Percentiles rank a stretch among this genome's conserved stretches.
Conservation (phyloP, 805 yeast genomes). For the Kazachstania viticola region DNA sequence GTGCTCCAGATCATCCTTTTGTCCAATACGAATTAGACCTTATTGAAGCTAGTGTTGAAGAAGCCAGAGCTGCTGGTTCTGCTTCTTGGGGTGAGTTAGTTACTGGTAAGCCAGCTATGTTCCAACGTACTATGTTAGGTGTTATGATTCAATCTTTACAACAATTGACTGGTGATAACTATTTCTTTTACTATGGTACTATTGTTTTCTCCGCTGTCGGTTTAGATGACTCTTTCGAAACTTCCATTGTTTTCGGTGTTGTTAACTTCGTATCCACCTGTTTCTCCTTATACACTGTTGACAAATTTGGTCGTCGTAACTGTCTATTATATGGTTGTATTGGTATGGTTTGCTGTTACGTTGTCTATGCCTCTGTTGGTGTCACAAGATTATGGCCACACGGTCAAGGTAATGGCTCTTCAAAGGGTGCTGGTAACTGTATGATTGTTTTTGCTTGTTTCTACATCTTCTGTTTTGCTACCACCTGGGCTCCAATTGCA, state of each 20-base stretch:
- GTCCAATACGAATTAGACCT: constrained; percentile 45
- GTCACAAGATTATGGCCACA: constrained; percentile 33
- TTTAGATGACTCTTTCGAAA: constrained; percentile 43
- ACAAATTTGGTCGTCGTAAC: constrained; percentile 42
- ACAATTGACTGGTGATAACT: constrained; percentile 58
- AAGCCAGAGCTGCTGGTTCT: constrained; percentile 47
- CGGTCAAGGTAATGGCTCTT: constrained; percentile 23
- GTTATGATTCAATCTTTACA: constrained; percentile 49
- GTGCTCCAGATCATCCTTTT: constrained; percentile 38
- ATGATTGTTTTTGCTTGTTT: constrained; percentile 64
- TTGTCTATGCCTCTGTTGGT: constrained; percentile 49
- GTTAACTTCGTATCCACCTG: constrained; percentile 52
- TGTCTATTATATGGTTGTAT: constrained; percentile 36
- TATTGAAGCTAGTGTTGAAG: constrained; percentile 48
- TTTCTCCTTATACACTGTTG: constrained; percentile 40
- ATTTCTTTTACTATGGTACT: constrained; percentile 57
- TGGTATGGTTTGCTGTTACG: constrained; percentile 36
- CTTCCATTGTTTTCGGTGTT: constrained; percentile 47
- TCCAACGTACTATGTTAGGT: constrained; percentile 38
- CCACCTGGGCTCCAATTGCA: constrained; percentile 66
- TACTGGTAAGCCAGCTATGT: constrained; percentile 55
- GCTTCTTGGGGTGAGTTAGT: constrained; percentile 56
- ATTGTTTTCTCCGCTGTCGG: constrained; percentile 53
- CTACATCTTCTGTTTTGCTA: constrained; percentile 62
- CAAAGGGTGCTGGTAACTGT: constrained; percentile 49